These are phyloP conservation scores for Quercus cerris DNA, from an alignment of 306 rosid species.

Conservation along the genomic window DNA sequence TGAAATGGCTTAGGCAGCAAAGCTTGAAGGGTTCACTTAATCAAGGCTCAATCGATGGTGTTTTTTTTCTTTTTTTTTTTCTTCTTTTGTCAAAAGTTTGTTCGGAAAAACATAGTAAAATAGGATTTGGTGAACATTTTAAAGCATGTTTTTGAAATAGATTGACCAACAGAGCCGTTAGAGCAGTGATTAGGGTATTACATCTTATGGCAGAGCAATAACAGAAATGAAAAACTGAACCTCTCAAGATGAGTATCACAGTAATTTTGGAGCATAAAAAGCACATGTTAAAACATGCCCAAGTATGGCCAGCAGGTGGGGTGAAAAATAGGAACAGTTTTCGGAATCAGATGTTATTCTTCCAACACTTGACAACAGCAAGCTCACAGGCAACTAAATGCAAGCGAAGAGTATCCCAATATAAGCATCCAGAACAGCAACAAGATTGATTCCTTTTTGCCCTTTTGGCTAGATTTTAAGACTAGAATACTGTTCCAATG, in stretches of 20 bases:
- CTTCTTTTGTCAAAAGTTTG: neutral
- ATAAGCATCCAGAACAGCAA: conserved; percentile 5
- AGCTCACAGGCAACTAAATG: neutral
- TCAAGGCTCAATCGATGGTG: too few relatives aligned
- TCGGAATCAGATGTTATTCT: neutral
- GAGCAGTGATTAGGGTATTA: neutral
- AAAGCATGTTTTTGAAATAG: neutral
- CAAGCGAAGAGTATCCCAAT: neutral
- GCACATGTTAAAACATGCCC: neutral
- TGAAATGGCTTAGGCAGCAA: too few relatives aligned
- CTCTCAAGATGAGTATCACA: neutral
- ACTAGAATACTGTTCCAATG: conserved; percentile 6
- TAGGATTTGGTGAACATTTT: neutral
- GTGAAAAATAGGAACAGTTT: neutral
- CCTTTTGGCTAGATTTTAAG: conserved; percentile 17
- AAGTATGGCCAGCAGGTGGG: neutral
- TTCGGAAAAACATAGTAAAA: neutral
- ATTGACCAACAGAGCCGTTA: neutral
- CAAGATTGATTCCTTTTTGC: neutral
- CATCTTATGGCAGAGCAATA: neutral
- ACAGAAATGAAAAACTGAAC: neutral
- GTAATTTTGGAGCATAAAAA: neutral
- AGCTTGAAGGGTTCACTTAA: too few relatives aligned
- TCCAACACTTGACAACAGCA: neutral
- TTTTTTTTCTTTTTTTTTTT: too few relatives aligned